Evolutionary conservation across 2,329 filamentous ascomycete genomes (phyloP).

Genomic region (Fusarium torulosum): DNA sequence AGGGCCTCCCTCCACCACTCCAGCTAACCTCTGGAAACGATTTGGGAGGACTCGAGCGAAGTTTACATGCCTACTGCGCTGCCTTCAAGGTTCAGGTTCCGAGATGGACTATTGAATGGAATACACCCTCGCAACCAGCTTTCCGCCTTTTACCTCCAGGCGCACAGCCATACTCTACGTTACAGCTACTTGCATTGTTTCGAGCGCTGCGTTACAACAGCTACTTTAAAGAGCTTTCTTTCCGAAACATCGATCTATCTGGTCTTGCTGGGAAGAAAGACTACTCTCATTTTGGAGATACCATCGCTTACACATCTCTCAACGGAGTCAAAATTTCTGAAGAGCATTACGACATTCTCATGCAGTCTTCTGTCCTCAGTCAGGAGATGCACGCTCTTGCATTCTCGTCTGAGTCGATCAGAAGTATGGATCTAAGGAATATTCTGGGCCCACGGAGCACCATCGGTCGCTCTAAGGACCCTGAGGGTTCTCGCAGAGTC

Average conservation of each 20-base stretch:
- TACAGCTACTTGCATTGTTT: slow-evolving; percentile 69
- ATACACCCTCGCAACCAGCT: slow-evolving; percentile 60
- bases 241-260: slow-evolving; percentile 64
- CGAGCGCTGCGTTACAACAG: slow-evolving; percentile 70
- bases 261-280: slow-evolving; percentile 57
- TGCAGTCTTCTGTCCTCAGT: slow-evolving; percentile 64
- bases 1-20: slow-evolving; percentile 64
- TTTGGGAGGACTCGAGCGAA: slow-evolving; percentile 67
- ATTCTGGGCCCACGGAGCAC: slow-evolving; percentile 50
- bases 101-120: slow-evolving; percentile 64
- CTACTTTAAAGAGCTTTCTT: slow-evolving; percentile 70
- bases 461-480: slow-evolving; percentile 38
- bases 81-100: slow-evolving; percentile 64
- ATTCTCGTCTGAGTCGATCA: slow-evolving; percentile 67
- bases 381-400: slow-evolving; percentile 69
- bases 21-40: slow-evolving; percentile 67
- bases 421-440: slow-evolving; percentile 66
- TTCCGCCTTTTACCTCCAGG: slow-evolving; percentile 64
- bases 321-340: slow-evolving; percentile 64
- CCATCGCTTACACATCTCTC: slow-evolving; percentile 65
- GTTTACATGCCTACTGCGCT: slow-evolving; percentile 66
- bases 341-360: slow-evolving; percentile 62
- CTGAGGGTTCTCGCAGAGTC: slow-evolving; percentile 43
- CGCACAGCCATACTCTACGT: slow-evolving; percentile 58
- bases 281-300: slow-evolving; percentile 58